These are phyloP conservation scores for Trichoderma endophyticum DNA, from an alignment of 2,329 filamentous ascomycete species.

Conservation along the genomic window DNA sequence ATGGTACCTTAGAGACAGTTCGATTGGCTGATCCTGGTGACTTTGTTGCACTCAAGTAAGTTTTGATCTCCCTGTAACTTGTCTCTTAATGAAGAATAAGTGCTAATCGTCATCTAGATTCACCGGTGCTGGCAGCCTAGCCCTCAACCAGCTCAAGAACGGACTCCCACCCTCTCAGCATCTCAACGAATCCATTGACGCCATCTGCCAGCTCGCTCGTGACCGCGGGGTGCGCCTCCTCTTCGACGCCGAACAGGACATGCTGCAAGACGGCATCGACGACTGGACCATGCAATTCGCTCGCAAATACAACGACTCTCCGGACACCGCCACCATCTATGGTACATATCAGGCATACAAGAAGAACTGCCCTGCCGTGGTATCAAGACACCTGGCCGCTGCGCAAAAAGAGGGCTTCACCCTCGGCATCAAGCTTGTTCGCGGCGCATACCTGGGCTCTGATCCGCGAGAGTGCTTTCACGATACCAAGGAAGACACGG, in stretches of 20 bases:
- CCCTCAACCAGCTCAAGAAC: slow-evolving; percentile 63
- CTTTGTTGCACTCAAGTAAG: slow-evolving; percentile 63
- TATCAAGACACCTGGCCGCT: slow-evolving; percentile 57
- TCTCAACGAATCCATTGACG: slow-evolving; percentile 67
- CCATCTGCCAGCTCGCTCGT: slow-evolving; percentile 70
- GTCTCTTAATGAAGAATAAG: not conserved
- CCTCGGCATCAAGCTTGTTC: slow-evolving; percentile 71
- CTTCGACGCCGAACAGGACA: slow-evolving; percentile 82
- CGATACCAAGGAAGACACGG: slow-evolving; percentile 68
- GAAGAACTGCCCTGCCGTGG: slow-evolving; percentile 55
- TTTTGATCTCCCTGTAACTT: not conserved
- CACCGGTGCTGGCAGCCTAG: slow-evolving; percentile 75
- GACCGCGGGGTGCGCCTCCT: slow-evolving; percentile 69
- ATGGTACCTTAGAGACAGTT: slow-evolving; percentile 73
- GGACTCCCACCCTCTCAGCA: slow-evolving; percentile 60
- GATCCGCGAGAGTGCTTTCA: slow-evolving; percentile 70
- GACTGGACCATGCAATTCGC: slow-evolving; percentile 76
- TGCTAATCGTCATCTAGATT: slow-evolving; percentile 47
- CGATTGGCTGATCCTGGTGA: slow-evolving; percentile 60
- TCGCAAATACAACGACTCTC: slow-evolving; percentile 68
- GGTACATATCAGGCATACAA: slow-evolving; percentile 78
- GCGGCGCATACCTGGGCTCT: slow-evolving; percentile 69
- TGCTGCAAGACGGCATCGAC: slow-evolving; percentile 75
- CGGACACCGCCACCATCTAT: slow-evolving; percentile 67
- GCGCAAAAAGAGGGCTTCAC: slow-evolving; percentile 61